Evolutionary conservation across 257 asterid species (phyloP).

Genomic region (Lithospermum erythrorhizon): DNA sequence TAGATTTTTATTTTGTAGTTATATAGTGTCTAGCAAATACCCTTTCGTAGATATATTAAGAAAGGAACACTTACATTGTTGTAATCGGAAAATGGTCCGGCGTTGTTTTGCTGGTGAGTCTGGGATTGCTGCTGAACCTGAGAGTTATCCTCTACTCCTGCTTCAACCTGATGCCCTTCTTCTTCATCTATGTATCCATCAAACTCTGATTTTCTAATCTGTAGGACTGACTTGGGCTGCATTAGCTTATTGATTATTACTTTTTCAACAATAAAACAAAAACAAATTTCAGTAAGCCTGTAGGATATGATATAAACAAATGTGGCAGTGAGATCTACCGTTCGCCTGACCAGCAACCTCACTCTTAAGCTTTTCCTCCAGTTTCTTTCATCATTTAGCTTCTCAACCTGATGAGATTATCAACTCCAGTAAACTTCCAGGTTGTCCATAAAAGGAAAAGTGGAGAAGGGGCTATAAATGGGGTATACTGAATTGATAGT

Average conservation of each 20-base stretch:
- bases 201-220: constrained; percentile 47
- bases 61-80: constrained; percentile 11
- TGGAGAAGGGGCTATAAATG: background rate
- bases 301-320: background rate
- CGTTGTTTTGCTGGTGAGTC: background rate
- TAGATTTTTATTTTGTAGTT: no score
- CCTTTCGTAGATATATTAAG: no score
- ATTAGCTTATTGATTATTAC: background rate
- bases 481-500: background rate
- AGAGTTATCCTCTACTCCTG: background rate
- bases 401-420: constrained; percentile 48
- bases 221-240: constrained; percentile 76
- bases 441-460: background rate
- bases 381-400: constrained; percentile 73
- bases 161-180: constrained; percentile 19
- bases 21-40: no score
- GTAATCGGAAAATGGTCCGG: background rate
- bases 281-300: background rate
- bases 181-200: constrained; percentile 45
- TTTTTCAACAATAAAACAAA: background rate
- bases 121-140: background rate
- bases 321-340: constrained; percentile 29
- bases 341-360: constrained; percentile 64
- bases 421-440: no score
- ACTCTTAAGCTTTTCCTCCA: constrained; percentile 92